These are phyloP conservation scores for Anthoceros angustus DNA, from an alignment of 225 moss, liverwort and hornwort genomes.

Conservation along the genomic window DNA sequence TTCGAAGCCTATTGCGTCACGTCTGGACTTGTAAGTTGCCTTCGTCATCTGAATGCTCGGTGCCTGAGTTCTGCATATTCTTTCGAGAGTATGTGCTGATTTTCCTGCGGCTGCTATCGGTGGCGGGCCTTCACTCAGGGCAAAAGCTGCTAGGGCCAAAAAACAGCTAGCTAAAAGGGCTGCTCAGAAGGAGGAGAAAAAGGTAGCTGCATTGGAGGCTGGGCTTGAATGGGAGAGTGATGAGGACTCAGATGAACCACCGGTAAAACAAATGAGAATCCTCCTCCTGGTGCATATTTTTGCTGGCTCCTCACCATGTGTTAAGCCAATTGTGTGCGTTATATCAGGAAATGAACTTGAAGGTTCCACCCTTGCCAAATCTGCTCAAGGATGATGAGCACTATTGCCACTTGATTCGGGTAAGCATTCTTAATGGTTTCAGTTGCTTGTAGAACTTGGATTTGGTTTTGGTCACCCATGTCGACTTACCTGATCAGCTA, in stretches of 20 bases:
- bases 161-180: conserved; percentile 68
- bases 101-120: too few relatives aligned
- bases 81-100: too few relatives aligned
- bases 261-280: conserved; percentile 12
- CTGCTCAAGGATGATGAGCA: conserved; percentile 93
- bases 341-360: conserved; percentile 34
- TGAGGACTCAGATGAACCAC: conserved; percentile 58
- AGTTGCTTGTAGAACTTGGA: background rate
- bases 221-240: conserved; percentile 83
- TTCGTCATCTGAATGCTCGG: background rate
- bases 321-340: too few relatives aligned
- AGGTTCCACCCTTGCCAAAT: conserved; percentile 60
- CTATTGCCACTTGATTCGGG: conserved; percentile 66
- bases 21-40: conserved; percentile 50
- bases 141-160: conserved; percentile 79
- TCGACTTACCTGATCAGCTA: too few relatives aligned
- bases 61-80: too few relatives aligned
- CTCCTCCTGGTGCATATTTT: background rate
- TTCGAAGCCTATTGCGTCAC: conserved; percentile 56
- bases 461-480: background rate
- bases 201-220: conserved; percentile 70
- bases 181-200: conserved; percentile 89
- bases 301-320: background rate
- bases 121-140: conserved; percentile 20
- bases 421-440: conserved; percentile 5